Evolutionary conservation across 106 monocot species (phyloP).

Genomic region (Allium cepa): DNA sequence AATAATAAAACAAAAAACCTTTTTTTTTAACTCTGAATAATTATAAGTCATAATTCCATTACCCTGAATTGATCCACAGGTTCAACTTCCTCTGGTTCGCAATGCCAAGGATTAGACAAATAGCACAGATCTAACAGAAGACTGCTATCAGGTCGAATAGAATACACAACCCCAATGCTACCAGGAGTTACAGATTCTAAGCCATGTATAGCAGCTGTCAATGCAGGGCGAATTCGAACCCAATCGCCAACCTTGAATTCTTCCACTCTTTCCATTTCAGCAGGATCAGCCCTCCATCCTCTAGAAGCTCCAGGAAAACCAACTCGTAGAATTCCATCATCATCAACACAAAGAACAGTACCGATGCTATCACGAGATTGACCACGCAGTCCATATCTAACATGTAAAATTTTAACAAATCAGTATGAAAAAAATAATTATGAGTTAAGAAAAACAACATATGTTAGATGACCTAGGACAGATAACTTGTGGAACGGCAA

Average conservation of each 20-base stretch:
- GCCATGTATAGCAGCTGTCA: slow-evolving; percentile 88
- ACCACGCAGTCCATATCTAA: slow-evolving; percentile 95
- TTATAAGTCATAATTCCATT: not conserved
- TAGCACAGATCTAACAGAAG: slow-evolving; percentile 86
- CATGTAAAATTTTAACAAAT: too few species aligned
- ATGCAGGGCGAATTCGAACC: slow-evolving; percentile 78
- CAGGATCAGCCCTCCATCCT: slow-evolving; percentile 99
- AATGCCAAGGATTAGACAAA: slow-evolving; percentile 83
- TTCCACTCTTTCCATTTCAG: slow-evolving; percentile 99
- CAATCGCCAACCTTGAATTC: slow-evolving; percentile 98
- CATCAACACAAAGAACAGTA: slow-evolving; percentile 98
- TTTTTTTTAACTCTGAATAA: not conserved
- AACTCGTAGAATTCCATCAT: slow-evolving; percentile 93
- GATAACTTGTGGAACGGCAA: too few species aligned
- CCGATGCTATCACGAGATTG: slow-evolving; percentile 97
- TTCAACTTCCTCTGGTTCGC: slow-evolving; percentile 99
- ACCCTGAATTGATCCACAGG: slow-evolving; percentile 96
- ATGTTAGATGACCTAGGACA: not conserved
- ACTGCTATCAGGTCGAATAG: slow-evolving; percentile 93
- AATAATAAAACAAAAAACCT: too few species aligned
- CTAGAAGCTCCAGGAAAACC: slow-evolving; percentile 99
- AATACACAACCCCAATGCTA: slow-evolving; percentile 84
- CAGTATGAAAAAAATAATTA: too few species aligned
- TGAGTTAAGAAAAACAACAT: not conserved
- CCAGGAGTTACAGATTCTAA: slow-evolving; percentile 87